Percentiles rank a stretch among this genome's conserved stretches.
Evolutionary conservation across 352 stramenopile species (phyloP).

Genomic region (Plasmopara halstedii): DNA sequence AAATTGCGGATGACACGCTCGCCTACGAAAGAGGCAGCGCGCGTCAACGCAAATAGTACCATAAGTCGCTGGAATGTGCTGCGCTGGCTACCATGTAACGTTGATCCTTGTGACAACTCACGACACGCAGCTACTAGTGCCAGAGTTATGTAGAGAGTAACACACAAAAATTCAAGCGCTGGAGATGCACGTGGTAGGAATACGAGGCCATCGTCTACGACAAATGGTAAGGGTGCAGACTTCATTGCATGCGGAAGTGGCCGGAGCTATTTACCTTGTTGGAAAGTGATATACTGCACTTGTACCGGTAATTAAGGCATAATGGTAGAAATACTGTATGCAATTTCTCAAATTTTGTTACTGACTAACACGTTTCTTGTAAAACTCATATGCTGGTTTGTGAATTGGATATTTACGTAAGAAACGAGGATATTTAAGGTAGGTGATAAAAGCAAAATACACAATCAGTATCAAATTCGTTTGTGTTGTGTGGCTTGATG

Average conservation of each 20-base stretch:
- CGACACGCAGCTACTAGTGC: constrained; percentile 46
- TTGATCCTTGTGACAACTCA: constrained; percentile 23
- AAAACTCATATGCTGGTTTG: too few species aligned
- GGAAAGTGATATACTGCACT: too few species aligned
- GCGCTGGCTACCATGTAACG: constrained; percentile 32
- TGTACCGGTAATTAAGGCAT: too few species aligned
- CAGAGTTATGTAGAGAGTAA: constrained; percentile 51
- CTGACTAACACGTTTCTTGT: too few species aligned
- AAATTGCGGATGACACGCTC: constrained; percentile 32
- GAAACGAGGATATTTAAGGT: too few species aligned
- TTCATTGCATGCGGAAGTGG: constrained; percentile 8
- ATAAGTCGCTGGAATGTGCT: constrained; percentile 73
- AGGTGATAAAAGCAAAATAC: too few species aligned
- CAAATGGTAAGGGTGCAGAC: neutral
- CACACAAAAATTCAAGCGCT: constrained; percentile 42
- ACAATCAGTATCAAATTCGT: too few species aligned
- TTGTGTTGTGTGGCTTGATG: too few species aligned
- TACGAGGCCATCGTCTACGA: constrained; percentile 35
- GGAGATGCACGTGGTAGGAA: constrained; percentile 48
- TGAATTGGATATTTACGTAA: too few species aligned
- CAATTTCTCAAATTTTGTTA: too few species aligned
- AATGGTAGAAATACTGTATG: too few species aligned
- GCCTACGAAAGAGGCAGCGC: constrained; percentile 49
- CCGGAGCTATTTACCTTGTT: neutral
- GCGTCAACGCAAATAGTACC: constrained; percentile 48